A percentile compares a stretch with the other conserved stretches of the same genome.
Conservation (phyloP, 2,329 filamentous ascomycete genomes). For the Emmonsiellopsis sp. region DNA sequence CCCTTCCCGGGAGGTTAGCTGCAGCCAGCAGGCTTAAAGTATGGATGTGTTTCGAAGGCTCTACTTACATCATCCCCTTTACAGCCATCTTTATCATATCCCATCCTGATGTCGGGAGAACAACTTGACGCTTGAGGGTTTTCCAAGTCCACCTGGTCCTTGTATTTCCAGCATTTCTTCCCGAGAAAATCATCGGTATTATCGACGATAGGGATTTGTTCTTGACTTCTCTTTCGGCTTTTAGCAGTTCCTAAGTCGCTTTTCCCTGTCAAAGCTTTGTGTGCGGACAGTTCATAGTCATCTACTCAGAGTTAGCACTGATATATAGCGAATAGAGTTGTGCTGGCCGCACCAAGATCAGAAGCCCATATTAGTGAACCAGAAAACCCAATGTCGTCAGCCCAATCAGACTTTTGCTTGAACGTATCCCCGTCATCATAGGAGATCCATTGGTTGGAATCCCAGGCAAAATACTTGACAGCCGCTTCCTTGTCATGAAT, state of each 20-base stretch:
- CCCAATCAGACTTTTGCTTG: constrained; percentile 4
- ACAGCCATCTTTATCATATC: constrained; percentile 5
- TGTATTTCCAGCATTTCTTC: not conserved
- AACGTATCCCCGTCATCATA: constrained; percentile 10
- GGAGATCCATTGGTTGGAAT: constrained; percentile 5
- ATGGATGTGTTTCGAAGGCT: not conserved
- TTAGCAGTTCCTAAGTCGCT: not conserved
- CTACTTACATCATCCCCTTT: constrained; percentile 3
- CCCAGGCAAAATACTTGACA: not conserved
- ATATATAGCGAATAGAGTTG: not conserved
- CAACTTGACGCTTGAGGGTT: not conserved
- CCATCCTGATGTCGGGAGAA: constrained; percentile 3
- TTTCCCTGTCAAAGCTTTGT: not conserved
- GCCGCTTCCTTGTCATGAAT: not conserved
- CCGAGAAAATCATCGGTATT: not conserved
- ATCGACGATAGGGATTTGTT: not conserved
- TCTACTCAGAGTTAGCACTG: not conserved
- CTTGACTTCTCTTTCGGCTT: not conserved
- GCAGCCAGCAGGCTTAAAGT: not conserved
- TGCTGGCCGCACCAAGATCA: constrained; percentile 1
- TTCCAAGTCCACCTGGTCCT: not conserved
- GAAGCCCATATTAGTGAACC: constrained; percentile 9
- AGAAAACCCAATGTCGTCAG: constrained; percentile 4
- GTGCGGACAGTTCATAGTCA: not conserved
- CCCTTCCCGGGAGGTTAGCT: constrained; percentile 2